Percentiles rank a stretch among this genome's conserved stretches.
phyloP scores from a whole-genome alignment of 2,329 filamentous ascomycete species.

The Cyphellophora europaea region DNA sequence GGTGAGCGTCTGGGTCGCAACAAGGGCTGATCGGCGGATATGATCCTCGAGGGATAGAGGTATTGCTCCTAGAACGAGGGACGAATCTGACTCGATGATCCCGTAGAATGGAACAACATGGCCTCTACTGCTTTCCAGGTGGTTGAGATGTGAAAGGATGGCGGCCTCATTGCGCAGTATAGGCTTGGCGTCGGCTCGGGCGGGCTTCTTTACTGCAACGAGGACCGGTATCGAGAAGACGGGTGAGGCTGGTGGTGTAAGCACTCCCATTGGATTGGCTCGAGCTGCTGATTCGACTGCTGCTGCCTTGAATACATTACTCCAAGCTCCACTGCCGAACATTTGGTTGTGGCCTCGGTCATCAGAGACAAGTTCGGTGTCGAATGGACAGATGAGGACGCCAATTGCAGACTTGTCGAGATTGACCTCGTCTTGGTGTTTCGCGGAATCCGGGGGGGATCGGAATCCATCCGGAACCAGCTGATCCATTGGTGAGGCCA shows the following conservation, averaged over 20 bases:
- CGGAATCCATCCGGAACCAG: too few relatives aligned
- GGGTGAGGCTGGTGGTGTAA: conserved; percentile 26
- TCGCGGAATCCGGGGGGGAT: conserved; percentile 2
- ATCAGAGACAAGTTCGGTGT: conserved; percentile 14
- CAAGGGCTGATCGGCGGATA: conserved; percentile 25
- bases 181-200: conserved; percentile 28
- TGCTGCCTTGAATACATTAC: conserved; percentile 35
- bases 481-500: too few relatives aligned
- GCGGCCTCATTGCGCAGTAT: conserved; percentile 34
- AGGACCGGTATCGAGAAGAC: conserved; percentile 16
- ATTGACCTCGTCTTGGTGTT: neutral
- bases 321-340: conserved; percentile 39
- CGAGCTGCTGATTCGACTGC: conserved; percentile 5
- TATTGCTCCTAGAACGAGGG: conserved; percentile 36
- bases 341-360: conserved; percentile 22
- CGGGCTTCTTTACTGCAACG: conserved; percentile 36
- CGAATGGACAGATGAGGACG: conserved; percentile 14
- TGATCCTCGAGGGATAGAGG: conserved; percentile 33
- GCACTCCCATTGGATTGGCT: conserved; percentile 15
- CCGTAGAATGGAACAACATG: conserved; percentile 37
- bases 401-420: neutral
- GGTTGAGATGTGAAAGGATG: conserved; percentile 30
- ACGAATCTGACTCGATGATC: conserved; percentile 26
- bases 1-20: conserved; percentile 22
- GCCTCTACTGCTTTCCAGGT: conserved; percentile 22